A percentile compares a stretch with the other conserved stretches of the same genome.
These are phyloP conservation scores for Bjerkandera adusta DNA, from an alignment of 1,284 basidiomycete genomes.

Conservation along the genomic window DNA sequence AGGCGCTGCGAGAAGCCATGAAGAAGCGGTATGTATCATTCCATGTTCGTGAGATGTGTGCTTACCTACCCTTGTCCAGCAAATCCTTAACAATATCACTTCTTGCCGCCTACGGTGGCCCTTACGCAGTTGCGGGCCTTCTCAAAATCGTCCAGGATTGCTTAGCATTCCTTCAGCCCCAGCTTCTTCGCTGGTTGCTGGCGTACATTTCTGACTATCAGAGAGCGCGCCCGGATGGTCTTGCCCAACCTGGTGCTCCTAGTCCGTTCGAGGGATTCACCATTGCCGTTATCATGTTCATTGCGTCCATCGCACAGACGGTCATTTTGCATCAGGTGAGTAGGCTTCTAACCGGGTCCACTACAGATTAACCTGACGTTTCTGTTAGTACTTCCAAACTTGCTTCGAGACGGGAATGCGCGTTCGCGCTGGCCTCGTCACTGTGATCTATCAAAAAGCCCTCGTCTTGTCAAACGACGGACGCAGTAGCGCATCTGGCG, in stretches of 20 bases:
- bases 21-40: slow-evolving; percentile 51
- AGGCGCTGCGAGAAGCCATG: slow-evolving; percentile 59
- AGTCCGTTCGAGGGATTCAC: slow-evolving; percentile 64
- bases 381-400: slow-evolving; percentile 72
- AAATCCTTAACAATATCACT: slow-evolving; percentile 74
- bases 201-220: slow-evolving; percentile 82
- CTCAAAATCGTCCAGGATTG: slow-evolving; percentile 81
- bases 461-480: slow-evolving; percentile 86
- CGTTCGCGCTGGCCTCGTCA: slow-evolving; percentile 84
- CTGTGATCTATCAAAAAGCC: slow-evolving; percentile 84
- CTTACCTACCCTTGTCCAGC: slow-evolving; percentile 15
- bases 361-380: not conserved
- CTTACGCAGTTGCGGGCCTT: slow-evolving; percentile 65
- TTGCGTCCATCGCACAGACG: slow-evolving; percentile 75
- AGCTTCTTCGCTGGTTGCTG: slow-evolving; percentile 81
- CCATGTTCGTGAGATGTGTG: not conserved
- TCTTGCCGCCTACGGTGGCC: slow-evolving; percentile 74
- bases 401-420: slow-evolving; percentile 90
- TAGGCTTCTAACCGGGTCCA: slow-evolving; percentile 1
- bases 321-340: slow-evolving; percentile 82
- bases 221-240: slow-evolving; percentile 35
- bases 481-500: slow-evolving; percentile 78
- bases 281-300: slow-evolving; percentile 80
- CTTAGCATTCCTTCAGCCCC: slow-evolving; percentile 86
- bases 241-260: slow-evolving; percentile 19